Evolutionary conservation across 441 rosid genomes (phyloP), one percentile per base, ranked within the genome.

Genomic region (Aleurites moluccanus): DNA sequence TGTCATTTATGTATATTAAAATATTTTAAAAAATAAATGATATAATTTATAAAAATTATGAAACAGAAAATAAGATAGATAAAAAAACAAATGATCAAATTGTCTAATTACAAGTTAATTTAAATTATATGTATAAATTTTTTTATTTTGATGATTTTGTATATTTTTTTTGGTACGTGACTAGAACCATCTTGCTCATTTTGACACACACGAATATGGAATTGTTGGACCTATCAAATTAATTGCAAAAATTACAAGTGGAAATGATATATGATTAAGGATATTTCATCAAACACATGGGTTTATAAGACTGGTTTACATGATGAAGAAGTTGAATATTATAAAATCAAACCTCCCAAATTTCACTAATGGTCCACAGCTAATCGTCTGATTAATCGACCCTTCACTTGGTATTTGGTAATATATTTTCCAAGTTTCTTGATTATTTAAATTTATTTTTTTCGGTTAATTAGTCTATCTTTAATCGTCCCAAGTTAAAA

Each of bases 241-340:
- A 57, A 67, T 75, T 3, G 35, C 49, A 61, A 73, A 25, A 60
- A 60, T 66, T 45, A 64, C 16, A n/a, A 4, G 1, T 15, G 92
- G 84, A 21, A 50, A 50, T 3, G 59, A 74, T 86, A 72, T 6
- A 23, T 83, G 0, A 59, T 76, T 0, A 85, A 82, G 20, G 89
- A 90, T 42, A 73, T 93, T 55, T 82, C 94, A 4, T 11, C 69
- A 23, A 84, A 82, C 27, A 80, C 80, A 69, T 92, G 97, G 98
- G 77, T 74, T 2, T 88, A 91, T 53, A 91, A 85, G 70, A 73
- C 74, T 4, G 91, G 90, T 0, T 72, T 91, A 57, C 61, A 68
- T 8, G 90, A 88, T 20, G 45, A 73, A 40, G 73, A 75, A 1
- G 21, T 35, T 3, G 72, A 73, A 28, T 64, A 57, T 53, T 74